Evolutionary conservation across 2,329 filamentous ascomycete genomes (phyloP).

Genomic region (Clonostachys sp.): DNA sequence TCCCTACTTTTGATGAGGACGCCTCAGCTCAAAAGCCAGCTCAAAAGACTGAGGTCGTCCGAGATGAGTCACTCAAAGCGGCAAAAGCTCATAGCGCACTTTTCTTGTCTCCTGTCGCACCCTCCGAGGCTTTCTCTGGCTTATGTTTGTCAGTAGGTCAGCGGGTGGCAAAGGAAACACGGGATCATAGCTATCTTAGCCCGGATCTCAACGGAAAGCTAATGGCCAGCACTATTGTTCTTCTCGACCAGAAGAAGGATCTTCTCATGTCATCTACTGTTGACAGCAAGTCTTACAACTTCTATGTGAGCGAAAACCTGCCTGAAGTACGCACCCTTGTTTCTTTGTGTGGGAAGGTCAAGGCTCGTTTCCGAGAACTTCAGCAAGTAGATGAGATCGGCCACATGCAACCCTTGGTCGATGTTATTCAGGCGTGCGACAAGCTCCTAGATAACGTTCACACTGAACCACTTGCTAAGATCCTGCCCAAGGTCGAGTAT

Average conservation of each 20-base stretch:
- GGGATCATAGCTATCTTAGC: constrained; percentile 18
- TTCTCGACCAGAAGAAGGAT: constrained; percentile 57
- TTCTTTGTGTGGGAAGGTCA: constrained; percentile 62
- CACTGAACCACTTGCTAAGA: constrained; percentile 78
- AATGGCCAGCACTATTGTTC: constrained; percentile 61
- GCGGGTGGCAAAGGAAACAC: constrained; percentile 20
- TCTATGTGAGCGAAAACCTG: constrained; percentile 81
- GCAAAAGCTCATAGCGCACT: constrained; percentile 55
- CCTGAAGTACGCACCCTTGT: constrained; percentile 72
- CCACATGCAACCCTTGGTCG: constrained; percentile 71
- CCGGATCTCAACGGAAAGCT: constrained; percentile 44
- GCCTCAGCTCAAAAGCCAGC: constrained; percentile 17
- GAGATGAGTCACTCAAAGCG: constrained; percentile 54
- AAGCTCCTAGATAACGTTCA: constrained; percentile 73
- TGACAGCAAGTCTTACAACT: constrained; percentile 61
- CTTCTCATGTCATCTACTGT: constrained; percentile 29
- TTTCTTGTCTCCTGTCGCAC: constrained; percentile 26
- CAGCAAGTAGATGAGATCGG: constrained; percentile 60
- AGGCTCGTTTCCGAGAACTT: constrained; percentile 68
- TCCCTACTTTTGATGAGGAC: constrained; percentile 67
- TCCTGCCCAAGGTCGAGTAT: constrained; percentile 83
- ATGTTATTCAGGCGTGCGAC: constrained; percentile 72
- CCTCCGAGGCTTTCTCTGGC: constrained; percentile 28
- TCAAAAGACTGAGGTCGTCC: constrained; percentile 34
- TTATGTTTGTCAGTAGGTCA: constrained; percentile 39